These are phyloP conservation scores for Lophiostoma macrostomum DNA, from an alignment of 495 filamentous ascomycete species.

Conservation along the genomic window DNA sequence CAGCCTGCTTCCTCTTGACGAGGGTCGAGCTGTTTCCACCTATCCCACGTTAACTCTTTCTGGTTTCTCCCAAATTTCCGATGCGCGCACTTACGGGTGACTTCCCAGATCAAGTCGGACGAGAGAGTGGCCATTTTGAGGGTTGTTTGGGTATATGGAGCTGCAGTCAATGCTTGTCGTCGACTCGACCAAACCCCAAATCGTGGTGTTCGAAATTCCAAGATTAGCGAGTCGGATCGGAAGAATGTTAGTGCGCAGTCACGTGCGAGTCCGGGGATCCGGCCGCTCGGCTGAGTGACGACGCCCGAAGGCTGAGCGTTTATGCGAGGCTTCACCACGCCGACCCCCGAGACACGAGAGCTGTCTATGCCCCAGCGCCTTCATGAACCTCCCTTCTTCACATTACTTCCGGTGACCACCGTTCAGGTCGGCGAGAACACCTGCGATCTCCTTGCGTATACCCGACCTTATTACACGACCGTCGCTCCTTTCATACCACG, in stretches of 20 bases:
- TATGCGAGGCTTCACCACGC: too few relatives aligned
- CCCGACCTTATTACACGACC: too few relatives aligned
- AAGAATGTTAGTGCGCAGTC: background rate
- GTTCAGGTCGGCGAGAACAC: too few relatives aligned
- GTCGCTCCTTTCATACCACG: too few relatives aligned
- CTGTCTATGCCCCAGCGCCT: too few relatives aligned
- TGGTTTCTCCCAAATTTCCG: background rate
- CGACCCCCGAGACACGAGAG: too few relatives aligned
- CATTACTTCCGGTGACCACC: too few relatives aligned
- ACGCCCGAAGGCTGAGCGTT: too few relatives aligned
- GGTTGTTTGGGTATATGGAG: background rate
- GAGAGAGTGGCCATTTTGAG: conserved; percentile 57
- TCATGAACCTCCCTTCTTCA: too few relatives aligned
- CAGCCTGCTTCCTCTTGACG: conserved; percentile 76
- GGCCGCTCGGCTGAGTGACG: background rate
- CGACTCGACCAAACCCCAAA: background rate
- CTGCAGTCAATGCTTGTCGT: background rate
- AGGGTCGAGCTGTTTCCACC: conserved; percentile 79
- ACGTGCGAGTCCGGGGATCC: background rate
- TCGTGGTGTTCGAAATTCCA: background rate
- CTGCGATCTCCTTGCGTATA: too few relatives aligned
- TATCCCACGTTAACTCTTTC: conserved; percentile 38
- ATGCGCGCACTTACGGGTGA: conserved; percentile 66
- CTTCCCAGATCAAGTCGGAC: conserved; percentile 85
- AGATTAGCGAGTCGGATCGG: background rate